Evolutionary conservation across 352 stramenopile genomes (phyloP), one percentile per base, ranked within the genome.

Genomic region (Globisporangium sylvaticum): DNA sequence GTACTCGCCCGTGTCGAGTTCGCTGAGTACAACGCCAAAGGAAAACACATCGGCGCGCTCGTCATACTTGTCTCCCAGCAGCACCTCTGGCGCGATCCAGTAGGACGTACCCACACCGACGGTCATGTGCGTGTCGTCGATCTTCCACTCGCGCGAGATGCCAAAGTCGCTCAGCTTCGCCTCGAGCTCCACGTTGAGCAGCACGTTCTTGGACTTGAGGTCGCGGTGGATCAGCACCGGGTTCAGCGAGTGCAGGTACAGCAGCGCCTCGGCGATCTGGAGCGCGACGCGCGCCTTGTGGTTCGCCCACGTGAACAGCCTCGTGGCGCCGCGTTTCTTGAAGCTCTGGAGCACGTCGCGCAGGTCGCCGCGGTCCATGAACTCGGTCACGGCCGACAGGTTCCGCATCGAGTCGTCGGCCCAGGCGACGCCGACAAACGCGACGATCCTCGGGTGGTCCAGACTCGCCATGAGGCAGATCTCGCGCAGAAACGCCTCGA

Each of bases 141-240:
- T 20, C 12, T 44, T 44, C 37, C 37, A 44, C 37, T 44, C 37
- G 12, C 68, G 71, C 18, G 74, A 61, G 29, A 78, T 54, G 12
- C 74, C 74, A 63, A 80, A 80, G 57, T 78, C 74, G 31, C 66
- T 78, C 15, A 84, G n/a, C 52, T 84, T 84, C 22, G 76, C 74
- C 1, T 57, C 29, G 3, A 44, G 12, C 37, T 44, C 12, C 37
- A 44, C 18, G 37, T 18, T 44, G 10, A 89, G 52, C 29, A 91
- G 58, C 24, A 91, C 71, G 20, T 89, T 88, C 0, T 79, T 71
- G 1, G 81, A 87, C 53, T 89, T 91, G 22, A 91, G 66, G 58
- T 91, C 80, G 8, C 83, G 80, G 50, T 91, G 83, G 6, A 91
- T 71, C 0, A 91, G 52, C 18, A 44, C 37, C 37, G 37, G 37